A percentile compares a stretch with the other conserved stretches of the same genome.
Conservation (phyloP, 2,329 filamentous ascomycete genomes). For the Fusarium haematococcum region DNA sequence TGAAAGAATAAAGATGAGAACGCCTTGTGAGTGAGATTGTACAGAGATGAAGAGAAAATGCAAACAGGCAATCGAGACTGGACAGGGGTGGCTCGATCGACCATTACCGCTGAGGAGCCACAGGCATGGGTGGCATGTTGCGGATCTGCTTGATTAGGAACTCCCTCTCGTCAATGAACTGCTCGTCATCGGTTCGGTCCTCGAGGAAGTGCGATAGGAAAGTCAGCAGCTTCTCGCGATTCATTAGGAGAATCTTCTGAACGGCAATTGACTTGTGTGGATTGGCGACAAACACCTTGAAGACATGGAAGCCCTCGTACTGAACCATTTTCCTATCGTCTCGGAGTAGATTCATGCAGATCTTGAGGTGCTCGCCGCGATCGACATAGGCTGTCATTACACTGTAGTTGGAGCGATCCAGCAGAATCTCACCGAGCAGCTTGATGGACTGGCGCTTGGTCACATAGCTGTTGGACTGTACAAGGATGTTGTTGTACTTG, state of each 20-base stretch:
- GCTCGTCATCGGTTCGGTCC: conserved; percentile 95
- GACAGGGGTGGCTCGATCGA: background rate
- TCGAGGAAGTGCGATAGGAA: conserved; percentile 94
- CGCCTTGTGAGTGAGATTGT: conserved; percentile 23
- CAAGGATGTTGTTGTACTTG: conserved; percentile 86
- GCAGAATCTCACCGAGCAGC: conserved; percentile 90
- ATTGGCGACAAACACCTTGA: conserved; percentile 99
- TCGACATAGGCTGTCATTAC: conserved; percentile 99
- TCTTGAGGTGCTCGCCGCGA: conserved; percentile 93
- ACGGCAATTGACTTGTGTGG: conserved; percentile 98
- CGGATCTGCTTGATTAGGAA: conserved; percentile 96
- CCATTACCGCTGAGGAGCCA: conserved; percentile 61
- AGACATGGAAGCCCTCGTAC: conserved; percentile 98
- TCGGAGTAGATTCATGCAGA: conserved; percentile 96
- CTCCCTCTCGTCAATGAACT: conserved; percentile 97
- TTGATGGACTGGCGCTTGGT: conserved; percentile 99
- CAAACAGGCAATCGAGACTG: background rate
- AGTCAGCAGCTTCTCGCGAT: conserved; percentile 87
- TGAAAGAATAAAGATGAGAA: conserved; percentile 20
- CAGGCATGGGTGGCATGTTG: conserved; percentile 71
- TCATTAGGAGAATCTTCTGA: conserved; percentile 95
- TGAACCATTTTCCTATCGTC: conserved; percentile 99
- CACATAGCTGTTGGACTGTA: conserved; percentile 95
- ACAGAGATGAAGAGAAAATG: conserved; percentile 10
- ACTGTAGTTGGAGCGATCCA: conserved; percentile 96